Evolutionary conservation across 805 yeast genomes (phyloP).

Genomic region (Cyberlindnera nakhonratchasimensis): DNA sequence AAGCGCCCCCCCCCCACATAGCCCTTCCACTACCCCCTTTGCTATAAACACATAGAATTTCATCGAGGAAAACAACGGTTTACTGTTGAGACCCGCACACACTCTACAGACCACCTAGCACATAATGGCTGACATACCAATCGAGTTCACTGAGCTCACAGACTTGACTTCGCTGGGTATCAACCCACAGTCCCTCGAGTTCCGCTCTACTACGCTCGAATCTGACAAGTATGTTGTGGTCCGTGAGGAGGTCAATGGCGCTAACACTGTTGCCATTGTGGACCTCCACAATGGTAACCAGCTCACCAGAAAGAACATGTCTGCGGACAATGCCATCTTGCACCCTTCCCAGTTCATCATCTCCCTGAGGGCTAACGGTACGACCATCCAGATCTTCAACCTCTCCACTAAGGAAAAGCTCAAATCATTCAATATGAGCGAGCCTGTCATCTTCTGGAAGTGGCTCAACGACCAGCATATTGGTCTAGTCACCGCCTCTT

Average conservation of each 20-base stretch:
- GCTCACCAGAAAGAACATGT: constrained; percentile 87
- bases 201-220: constrained; percentile 91
- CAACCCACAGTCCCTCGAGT: constrained; percentile 79
- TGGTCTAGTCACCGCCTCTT: constrained; percentile 79
- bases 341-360: constrained; percentile 87
- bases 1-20: constrained; percentile 1
- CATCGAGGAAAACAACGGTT: background rate
- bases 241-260: constrained; percentile 56
- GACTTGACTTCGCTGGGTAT: constrained; percentile 86
- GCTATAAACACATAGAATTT: constrained; percentile 1
- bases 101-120: background rate
- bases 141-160: constrained; percentile 93
- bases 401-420: constrained; percentile 82
- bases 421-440: constrained; percentile 79
- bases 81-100: too few species aligned
- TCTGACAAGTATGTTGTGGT: constrained; percentile 87
- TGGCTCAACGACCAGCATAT: constrained; percentile 75
- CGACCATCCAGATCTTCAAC: constrained; percentile 92
- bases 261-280: constrained; percentile 92
- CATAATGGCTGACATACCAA: constrained; percentile 72
- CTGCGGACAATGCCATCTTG: constrained; percentile 97
- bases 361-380: constrained; percentile 93
- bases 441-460: constrained; percentile 93
- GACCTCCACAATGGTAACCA: constrained; percentile 77
- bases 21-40: constrained; percentile 3